Evolutionary conservation across 2,329 filamentous ascomycete genomes (phyloP), one percentile per base, ranked within the genome.

Genomic region (Cladophialophora carrionii): DNA sequence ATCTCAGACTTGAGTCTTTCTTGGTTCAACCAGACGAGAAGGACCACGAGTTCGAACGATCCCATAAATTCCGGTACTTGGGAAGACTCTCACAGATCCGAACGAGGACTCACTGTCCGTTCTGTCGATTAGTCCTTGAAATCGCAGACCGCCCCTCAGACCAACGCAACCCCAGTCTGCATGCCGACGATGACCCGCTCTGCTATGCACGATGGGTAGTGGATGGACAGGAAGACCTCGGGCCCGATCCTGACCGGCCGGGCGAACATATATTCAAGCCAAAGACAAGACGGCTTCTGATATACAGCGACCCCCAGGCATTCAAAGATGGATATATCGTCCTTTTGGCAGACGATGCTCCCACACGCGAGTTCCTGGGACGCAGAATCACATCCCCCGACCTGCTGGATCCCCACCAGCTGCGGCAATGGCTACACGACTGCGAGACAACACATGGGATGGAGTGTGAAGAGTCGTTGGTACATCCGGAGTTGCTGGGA

Each of bases 271-370:
- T 41, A 17, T 72, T 65, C 58, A 64, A 56, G 53, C 68, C 69
- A 2, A 53, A 60, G 24, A 72, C 70, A 41, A 57, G 69, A 51
- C 60, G 70, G 48, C 52, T 72, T 12, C 60, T 72, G 46, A 70
- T 72, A 17, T 72, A 72, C 57, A 70, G 68, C 46, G 68, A 72
- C 17, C 70, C 70, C n/a, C 70, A 72, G 51, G 63, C 70, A 24
- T 72, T 71, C 49, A 72, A 72, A 64, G 70, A 72, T 63, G 70
- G 70, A n/a, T 72, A 72, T 46, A 67, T 72, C 32, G 68, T 70
- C n/a, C 65, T 72, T 10, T 57, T 72, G n/a, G 70, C 66, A n/a
- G 70, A 72, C 41, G 68, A 69, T 49, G 70, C 70, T 10, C 70
- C 70, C 3, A 66, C 61, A 6, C 68, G 65, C 24, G 64, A 68